phyloP scores from a whole-genome alignment of 768 basidiomycete genomes.

The Dentipellis fragilis region DNA sequence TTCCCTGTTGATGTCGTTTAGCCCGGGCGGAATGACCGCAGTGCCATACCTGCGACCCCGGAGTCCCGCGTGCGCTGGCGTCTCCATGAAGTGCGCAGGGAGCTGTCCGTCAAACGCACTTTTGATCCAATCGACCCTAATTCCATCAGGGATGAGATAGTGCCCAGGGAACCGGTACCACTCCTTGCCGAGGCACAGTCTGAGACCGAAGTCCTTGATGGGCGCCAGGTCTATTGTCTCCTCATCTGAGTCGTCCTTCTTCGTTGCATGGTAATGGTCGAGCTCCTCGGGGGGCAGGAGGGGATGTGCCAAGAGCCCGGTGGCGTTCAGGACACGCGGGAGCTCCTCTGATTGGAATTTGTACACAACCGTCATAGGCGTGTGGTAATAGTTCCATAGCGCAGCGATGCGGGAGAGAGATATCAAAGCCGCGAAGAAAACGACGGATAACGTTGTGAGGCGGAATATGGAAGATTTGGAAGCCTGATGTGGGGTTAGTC shows the following conservation, averaged over 20 bases:
- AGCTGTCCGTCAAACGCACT: constrained; percentile 86
- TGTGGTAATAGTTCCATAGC: constrained; percentile 82
- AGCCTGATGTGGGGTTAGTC: constrained; percentile 40
- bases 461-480: constrained; percentile 69
- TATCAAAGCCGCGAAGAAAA: constrained; percentile 55
- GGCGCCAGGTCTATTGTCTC: constrained; percentile 53
- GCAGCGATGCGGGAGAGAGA: constrained; percentile 78
- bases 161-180: constrained; percentile 94
- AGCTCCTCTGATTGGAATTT: constrained; percentile 72
- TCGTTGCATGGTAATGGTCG: constrained; percentile 15
- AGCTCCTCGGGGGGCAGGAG: constrained; percentile 33
- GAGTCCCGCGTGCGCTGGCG: constrained; percentile 19
- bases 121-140: constrained; percentile 83
- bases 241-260: constrained; percentile 26
- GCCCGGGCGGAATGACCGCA: constrained; percentile 42
- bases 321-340: constrained; percentile 68
- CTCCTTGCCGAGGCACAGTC: constrained; percentile 85
- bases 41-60: constrained; percentile 58
- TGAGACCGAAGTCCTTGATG: constrained; percentile 60
- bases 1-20: constrained; percentile 88
- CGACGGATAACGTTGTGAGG: constrained; percentile 58
- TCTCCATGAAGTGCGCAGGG: constrained; percentile 67
- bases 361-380: constrained; percentile 65
- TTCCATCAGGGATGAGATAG: constrained; percentile 75
- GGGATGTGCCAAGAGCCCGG: constrained; percentile 48